These are phyloP conservation scores for Wakefieldia striispora DNA, from an alignment of 768 basidiomycete genomes.

Conservation along the genomic window DNA sequence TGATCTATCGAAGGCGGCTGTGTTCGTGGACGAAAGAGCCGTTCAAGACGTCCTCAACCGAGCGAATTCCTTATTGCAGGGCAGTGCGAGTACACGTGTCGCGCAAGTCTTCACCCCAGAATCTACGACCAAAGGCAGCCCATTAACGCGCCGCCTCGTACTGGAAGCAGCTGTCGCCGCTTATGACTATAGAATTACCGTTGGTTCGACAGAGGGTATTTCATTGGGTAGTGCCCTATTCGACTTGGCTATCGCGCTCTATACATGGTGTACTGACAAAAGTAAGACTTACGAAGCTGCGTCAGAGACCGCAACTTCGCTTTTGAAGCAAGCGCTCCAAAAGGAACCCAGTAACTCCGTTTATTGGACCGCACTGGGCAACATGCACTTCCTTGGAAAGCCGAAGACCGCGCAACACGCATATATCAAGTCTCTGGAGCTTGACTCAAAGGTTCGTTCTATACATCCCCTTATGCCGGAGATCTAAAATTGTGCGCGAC, in stretches of 20 bases:
- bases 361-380: constrained; percentile 85
- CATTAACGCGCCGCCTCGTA: constrained; percentile 35
- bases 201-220: constrained; percentile 51
- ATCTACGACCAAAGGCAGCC: constrained; percentile 17
- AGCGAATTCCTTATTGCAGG: constrained; percentile 39
- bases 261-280: constrained; percentile 41
- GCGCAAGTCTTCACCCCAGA: constrained; percentile 38
- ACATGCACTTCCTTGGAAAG: constrained; percentile 62
- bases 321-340: constrained; percentile 69
- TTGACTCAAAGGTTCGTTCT: constrained; percentile 70
- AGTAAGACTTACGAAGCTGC: constrained; percentile 19
- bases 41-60: constrained; percentile 35
- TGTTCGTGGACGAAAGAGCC: constrained; percentile 44
- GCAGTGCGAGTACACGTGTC: constrained; percentile 42
- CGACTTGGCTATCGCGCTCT: constrained; percentile 68
- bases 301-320: constrained; percentile 45
- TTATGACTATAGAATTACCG: constrained; percentile 59
- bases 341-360: constrained; percentile 66
- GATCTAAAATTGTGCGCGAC: constrained; percentile 2
- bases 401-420: constrained; percentile 85
- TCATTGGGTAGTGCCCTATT: constrained; percentile 62
- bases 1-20: constrained; percentile 54
- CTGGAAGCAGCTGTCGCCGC: constrained; percentile 55
- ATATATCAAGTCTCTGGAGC: constrained; percentile 84
- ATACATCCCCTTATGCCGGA: background rate